Percentiles rank a stretch among this genome's conserved stretches.
Conservation (phyloP, 768 basidiomycete genomes). For the Pleurotus sapidus region DNA sequence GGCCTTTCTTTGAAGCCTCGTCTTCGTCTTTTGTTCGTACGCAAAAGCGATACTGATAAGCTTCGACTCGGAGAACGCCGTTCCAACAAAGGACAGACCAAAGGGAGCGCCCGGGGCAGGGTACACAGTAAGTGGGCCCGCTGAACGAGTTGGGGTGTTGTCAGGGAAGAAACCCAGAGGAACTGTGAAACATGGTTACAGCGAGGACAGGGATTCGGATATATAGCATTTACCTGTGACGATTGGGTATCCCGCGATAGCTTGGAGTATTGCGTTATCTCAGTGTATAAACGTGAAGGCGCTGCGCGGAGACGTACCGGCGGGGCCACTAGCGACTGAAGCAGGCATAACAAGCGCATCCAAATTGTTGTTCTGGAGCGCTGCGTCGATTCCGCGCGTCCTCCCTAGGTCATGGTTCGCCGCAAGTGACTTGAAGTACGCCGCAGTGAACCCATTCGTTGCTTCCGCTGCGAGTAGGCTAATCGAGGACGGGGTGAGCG, state of each 20-base stretch:
- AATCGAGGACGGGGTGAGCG: constrained; percentile 32
- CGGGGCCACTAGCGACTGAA: constrained; percentile 34
- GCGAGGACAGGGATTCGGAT: neutral
- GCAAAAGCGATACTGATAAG: constrained; percentile 60
- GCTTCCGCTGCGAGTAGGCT: constrained; percentile 37
- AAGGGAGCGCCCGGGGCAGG: constrained; percentile 59
- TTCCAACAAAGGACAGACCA: constrained; percentile 60
- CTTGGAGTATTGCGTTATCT: constrained; percentile 24
- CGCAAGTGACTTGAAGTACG: constrained; percentile 41
- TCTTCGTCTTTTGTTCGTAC: constrained; percentile 63
- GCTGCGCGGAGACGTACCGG: constrained; percentile 22
- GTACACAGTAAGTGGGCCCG: constrained; percentile 39
- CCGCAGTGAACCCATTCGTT: constrained; percentile 38
- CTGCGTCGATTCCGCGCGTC: constrained; percentile 52
- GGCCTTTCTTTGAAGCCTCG: constrained; percentile 44
- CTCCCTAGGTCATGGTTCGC: constrained; percentile 45
- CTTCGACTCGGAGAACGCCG: constrained; percentile 56
- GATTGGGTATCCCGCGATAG: constrained; percentile 62
- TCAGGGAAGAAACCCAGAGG: constrained; percentile 60
- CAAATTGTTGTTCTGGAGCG: constrained; percentile 40
- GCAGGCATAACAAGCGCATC: constrained; percentile 54
- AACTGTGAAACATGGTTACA: constrained; percentile 26
- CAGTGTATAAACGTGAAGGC: neutral
- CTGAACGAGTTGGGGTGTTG: constrained; percentile 34
- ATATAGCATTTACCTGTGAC: neutral